These are phyloP conservation scores for Coccomyxa sp. DNA, from an alignment of 139 green algal genomes.

Conservation along the genomic window DNA sequence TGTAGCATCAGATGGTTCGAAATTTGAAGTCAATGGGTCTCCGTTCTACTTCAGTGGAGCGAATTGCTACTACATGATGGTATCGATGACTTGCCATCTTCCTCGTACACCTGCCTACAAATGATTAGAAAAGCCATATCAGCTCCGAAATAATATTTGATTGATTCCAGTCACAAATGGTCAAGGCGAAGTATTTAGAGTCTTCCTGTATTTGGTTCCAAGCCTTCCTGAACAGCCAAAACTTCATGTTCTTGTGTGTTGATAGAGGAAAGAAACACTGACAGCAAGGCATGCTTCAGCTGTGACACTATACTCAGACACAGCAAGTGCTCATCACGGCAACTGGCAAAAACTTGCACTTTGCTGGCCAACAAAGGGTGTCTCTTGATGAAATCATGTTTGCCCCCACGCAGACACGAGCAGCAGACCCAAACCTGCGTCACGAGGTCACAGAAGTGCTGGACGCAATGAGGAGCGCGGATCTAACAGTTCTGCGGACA, in stretches of 20 bases:
- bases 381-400: too few species aligned
- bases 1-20: constrained; percentile 15
- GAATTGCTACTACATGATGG: constrained; percentile 74
- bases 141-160: neutral
- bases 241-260: neutral
- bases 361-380: too few species aligned
- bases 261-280: too few species aligned
- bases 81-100: constrained; percentile 4
- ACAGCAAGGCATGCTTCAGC: too few species aligned
- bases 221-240: neutral
- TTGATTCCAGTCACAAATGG: neutral
- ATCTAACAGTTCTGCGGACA: constrained; percentile 37
- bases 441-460: constrained; percentile 36
- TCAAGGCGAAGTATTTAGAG: neutral
- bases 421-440: constrained; percentile 21
- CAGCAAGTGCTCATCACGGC: too few species aligned
- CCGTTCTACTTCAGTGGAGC: constrained; percentile 54
- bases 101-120: too few species aligned
- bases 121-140: too few species aligned
- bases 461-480: constrained; percentile 21
- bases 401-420: constrained; percentile 26
- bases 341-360: too few species aligned
- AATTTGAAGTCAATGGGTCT: constrained; percentile 20
- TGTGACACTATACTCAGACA: too few species aligned
- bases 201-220: too few species aligned